These are phyloP conservation scores for Benincasa hispida DNA, from an alignment of 306 rosid genomes.

Conservation along the genomic window DNA sequence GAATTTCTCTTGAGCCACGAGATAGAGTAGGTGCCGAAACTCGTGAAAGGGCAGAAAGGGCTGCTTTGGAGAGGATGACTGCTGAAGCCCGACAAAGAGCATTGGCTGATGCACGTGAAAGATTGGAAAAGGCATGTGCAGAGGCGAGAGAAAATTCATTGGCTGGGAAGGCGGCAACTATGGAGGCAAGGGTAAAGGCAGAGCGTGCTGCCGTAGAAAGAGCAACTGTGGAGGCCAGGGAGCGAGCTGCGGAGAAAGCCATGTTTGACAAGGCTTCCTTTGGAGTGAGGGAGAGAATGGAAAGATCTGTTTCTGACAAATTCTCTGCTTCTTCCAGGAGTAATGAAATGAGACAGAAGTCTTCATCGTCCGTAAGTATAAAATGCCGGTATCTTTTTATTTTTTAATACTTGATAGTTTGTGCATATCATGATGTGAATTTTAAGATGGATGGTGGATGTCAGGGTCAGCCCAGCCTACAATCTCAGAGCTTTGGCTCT, in stretches of 20 bases:
- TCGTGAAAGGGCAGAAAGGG: conserved; percentile 66
- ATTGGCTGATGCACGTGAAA: conserved; percentile 75
- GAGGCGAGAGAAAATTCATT: conserved; percentile 81
- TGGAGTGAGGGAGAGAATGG: conserved; percentile 55
- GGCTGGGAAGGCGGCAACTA: conserved; percentile 48
- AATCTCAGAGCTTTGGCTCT: conserved; percentile 29
- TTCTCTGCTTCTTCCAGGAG: conserved; percentile 40
- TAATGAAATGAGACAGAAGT: conserved; percentile 39
- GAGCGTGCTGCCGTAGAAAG: conserved; percentile 89
- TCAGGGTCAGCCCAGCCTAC: conserved; percentile 58
- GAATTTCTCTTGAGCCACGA: conserved; percentile 61
- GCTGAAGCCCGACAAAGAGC: conserved; percentile 85
- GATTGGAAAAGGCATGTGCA: conserved; percentile 89
- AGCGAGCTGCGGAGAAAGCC: conserved; percentile 68
- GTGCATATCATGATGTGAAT: background rate
- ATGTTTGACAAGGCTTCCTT: conserved; percentile 60
- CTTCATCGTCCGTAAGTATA: conserved; percentile 53
- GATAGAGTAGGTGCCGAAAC: conserved; percentile 61
- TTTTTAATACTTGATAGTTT: conserved; percentile 2
- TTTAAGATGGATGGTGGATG: conserved; percentile 15
- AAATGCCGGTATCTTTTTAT: background rate
- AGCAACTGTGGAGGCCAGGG: conserved; percentile 90
- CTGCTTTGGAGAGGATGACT: conserved; percentile 71
- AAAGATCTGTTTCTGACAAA: conserved; percentile 84
- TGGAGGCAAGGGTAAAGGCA: conserved; percentile 74